Evolutionary conservation across 768 basidiomycete genomes (phyloP), one percentile per base, ranked within the genome.

Genomic region (Rubroboletus satanas): DNA sequence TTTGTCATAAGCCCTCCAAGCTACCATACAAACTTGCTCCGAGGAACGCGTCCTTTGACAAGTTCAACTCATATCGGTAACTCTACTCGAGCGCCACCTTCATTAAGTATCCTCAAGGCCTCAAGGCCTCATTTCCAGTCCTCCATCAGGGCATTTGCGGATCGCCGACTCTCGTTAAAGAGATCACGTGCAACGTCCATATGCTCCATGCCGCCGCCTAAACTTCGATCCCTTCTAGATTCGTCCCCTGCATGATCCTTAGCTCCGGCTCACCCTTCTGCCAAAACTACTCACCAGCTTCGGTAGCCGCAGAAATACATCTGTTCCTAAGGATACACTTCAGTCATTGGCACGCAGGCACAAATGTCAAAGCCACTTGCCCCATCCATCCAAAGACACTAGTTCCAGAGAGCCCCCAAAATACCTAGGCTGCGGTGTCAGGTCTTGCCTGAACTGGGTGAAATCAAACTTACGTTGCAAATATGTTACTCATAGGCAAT

Each of bases 401-500:
- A 93, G 71, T 54, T 90, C 86, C 41, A 93, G 68, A 3, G 85
- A 86, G 7, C 91, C 91, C 21, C 90, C 89, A 62, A 92, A 91
- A 70, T 92, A 93, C 48, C 88, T 90, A 42, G 26, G 23, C 48
- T 52, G 23, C 38, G 9, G 12, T 28, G 42, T 54, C 57, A 49
- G 41, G 15, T 28, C 21, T 39, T 11, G 26, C 45, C 50, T 45
- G 32, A 21, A 33, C n/a, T n/a, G 33, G 39, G 5, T 23, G 26
- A 46, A 57, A 46, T 18, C n/a, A 43, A 29, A 70, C 82, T 54
- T 62, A 90, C 81, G 85, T 91, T 55, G 91, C 84, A 69, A 84
- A 93, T 35, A 93, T 92, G 63, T 90, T 87, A 67, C 91, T 90
- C 90, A 93, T 90, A 0, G 91, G 90, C 18, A 93, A 71, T 6